Evolutionary conservation across 2,329 filamentous ascomycete genomes (phyloP), one percentile per base, ranked within the genome.

Genomic region (Aspergillus neotritici): DNA sequence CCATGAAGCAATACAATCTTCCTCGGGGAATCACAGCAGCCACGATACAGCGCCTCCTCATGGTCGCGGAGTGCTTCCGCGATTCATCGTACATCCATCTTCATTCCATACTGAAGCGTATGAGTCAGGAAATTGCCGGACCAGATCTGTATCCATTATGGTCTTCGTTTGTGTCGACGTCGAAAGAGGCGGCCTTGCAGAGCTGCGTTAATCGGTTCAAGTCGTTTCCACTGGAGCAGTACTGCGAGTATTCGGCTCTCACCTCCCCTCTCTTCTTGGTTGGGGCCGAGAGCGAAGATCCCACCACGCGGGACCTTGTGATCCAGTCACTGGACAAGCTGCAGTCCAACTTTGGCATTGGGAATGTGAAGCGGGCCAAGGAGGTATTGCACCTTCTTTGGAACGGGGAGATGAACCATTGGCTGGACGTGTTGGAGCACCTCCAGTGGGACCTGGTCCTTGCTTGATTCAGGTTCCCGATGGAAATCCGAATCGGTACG

Each of bases 211-310:
- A 37, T 4, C 51, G 60, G 8, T 46, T 67, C 4, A 47, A 50
- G 32, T 47, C 50, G 0, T 53, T 55, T 9, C 55, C 60, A 4
- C 53, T 65, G 4, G 62, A 64, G 17, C 51, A 55, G 12, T 57
- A 65, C 32, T 64, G 61, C 48, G 64, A 67, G 38, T 66, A 57
- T 31, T 67, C 64, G 1, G 64, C 62, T 2, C 57, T 67, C 2
- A 65, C 64, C 3, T 67, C 66, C 40, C 64, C 64, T 13, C 47
- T 67, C 1, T 66, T 66, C 37, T 66, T 67, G 5, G 54, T 57
- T 0, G 64, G 64, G 1, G 64, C 62, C 32, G 64, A 65, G 28
- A 60, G 52, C 34, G 49, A 56, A 11, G 34, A 40, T 1, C 13
- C 44, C 4, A 46, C 37, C 5, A 56, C 65, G 9, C 46, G 59